Conservation (phyloP, 768 basidiomycete species). For the Naganishia friedmannii region DNA sequence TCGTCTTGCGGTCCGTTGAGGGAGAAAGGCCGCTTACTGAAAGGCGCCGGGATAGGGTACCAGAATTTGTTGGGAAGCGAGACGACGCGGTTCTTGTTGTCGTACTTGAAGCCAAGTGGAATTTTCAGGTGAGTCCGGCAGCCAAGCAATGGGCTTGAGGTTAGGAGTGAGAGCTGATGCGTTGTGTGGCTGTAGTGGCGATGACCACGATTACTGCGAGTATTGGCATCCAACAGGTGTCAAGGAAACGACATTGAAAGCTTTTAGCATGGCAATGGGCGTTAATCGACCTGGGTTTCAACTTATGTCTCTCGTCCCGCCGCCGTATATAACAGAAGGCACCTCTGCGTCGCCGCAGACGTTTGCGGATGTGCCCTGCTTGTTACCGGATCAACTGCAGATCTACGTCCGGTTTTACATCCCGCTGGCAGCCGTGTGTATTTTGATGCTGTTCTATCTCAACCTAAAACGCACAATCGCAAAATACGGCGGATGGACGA, state of each 20-base stretch:
- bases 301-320: slow-evolving; percentile 69
- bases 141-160: too few relatives aligned
- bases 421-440: slow-evolving; percentile 64
- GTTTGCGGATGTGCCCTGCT: slow-evolving; percentile 65
- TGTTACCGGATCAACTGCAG: slow-evolving; percentile 77
- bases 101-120: slow-evolving; percentile 63
- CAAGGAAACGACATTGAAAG: slow-evolving; percentile 81
- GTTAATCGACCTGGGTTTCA: slow-evolving; percentile 82
- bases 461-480: slow-evolving; percentile 23
- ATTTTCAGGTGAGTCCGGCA: slow-evolving; percentile 64
- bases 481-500: slow-evolving; percentile 24
- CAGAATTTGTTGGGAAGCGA: slow-evolving; percentile 70
- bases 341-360: slow-evolving; percentile 50
- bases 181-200: slow-evolving; percentile 61
- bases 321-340: slow-evolving; percentile 42
- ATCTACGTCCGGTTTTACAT: slow-evolving; percentile 71
- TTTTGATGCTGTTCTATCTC: slow-evolving; percentile 51
- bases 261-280: slow-evolving; percentile 85
- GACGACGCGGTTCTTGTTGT: slow-evolving; percentile 66
- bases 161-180: slow-evolving; percentile 2
- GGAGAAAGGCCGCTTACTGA: slow-evolving; percentile 68
- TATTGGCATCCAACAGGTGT: slow-evolving; percentile 59
- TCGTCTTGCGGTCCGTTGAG: slow-evolving; percentile 72
- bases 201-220: slow-evolving; percentile 95
- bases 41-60: slow-evolving; percentile 74